A percentile compares a stretch with the other conserved stretches of the same genome.
Conservation (phyloP, 2,329 filamentous ascomycete genomes). For the Penicillium digitatum region DNA sequence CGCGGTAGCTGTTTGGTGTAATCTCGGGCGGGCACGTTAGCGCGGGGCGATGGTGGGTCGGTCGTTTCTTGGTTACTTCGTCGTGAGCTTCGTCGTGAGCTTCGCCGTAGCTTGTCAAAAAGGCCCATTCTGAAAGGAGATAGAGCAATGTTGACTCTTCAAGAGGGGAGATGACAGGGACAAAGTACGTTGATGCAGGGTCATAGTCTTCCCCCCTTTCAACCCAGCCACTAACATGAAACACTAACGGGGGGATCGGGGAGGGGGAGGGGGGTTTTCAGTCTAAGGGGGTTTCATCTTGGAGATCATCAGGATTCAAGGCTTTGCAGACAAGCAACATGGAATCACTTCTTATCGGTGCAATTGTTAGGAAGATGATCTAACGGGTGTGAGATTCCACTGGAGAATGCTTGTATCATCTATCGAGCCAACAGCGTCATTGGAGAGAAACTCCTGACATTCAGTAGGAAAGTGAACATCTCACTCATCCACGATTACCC, state of each 20-base stretch:
- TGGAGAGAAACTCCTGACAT: neutral
- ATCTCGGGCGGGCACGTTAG: constrained; percentile 23
- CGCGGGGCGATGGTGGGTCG: constrained; percentile 20
- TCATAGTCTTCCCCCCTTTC: neutral
- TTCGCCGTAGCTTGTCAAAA: constrained; percentile 29
- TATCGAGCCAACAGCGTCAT: neutral
- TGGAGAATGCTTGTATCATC: neutral
- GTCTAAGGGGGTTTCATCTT: neutral
- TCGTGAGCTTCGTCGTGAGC: constrained; percentile 29
- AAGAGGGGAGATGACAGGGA: constrained; percentile 1
- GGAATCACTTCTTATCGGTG: neutral
- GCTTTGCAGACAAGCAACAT: neutral
- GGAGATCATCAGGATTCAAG: neutral
- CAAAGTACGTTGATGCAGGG: constrained; percentile 11
- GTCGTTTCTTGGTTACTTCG: constrained; percentile 23
- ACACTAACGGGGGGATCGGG: neutral
- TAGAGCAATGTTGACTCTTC: neutral
- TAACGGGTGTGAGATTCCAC: neutral
- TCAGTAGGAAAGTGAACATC: neutral
- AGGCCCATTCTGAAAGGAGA: constrained; percentile 28
- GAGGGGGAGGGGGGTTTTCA: neutral
- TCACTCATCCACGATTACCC: too few species aligned
- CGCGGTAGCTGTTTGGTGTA: constrained; percentile 57
- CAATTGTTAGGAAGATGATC: neutral
- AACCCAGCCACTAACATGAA: constrained; percentile 3